Evolutionary conservation across 208 protist species (phyloP).

Genomic region (Naegleria lovaniensis): DNA sequence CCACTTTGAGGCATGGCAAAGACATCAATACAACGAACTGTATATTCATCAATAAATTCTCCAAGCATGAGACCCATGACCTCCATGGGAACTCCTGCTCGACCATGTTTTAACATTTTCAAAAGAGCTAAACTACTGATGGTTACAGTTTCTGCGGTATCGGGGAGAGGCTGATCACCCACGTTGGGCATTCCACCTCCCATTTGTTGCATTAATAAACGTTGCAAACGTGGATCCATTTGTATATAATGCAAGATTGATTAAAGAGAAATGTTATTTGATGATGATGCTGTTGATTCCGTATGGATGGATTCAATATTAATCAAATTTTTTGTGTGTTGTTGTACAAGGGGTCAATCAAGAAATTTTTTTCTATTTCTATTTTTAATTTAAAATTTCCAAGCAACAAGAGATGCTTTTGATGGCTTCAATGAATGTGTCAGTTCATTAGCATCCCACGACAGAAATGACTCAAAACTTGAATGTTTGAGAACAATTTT

Average conservation of each 20-base stretch:
- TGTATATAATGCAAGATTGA: no score
- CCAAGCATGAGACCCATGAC: slow-evolving; percentile 99
- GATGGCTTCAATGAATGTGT: no score
- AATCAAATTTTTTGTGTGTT: no score
- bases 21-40: slow-evolving; percentile 90
- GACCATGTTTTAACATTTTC: slow-evolving; percentile 99
- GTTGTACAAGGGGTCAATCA: no score
- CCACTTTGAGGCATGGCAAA: slow-evolving; percentile 98
- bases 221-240: slow-evolving; percentile 12
- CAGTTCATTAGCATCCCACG: no score
- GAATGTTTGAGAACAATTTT: no score
- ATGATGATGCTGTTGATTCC: background rate
- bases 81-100: slow-evolving; percentile 98
- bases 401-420: no score
- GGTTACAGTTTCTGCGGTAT: slow-evolving; percentile 97
- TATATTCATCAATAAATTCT: slow-evolving; percentile 99
- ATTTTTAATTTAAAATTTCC: no score
- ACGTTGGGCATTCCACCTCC: background rate
- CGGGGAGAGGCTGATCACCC: slow-evolving; percentile 62
- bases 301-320: no score
- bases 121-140: slow-evolving; percentile 99
- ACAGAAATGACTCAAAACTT: no score
- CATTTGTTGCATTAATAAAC: slow-evolving; percentile 8
- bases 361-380: no score
- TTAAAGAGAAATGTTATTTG: no score